Evolutionary conservation across 2,329 filamentous ascomycete species (phyloP), one percentile per base, ranked within the genome.

Genomic region (Acrocalymma vagum): DNA sequence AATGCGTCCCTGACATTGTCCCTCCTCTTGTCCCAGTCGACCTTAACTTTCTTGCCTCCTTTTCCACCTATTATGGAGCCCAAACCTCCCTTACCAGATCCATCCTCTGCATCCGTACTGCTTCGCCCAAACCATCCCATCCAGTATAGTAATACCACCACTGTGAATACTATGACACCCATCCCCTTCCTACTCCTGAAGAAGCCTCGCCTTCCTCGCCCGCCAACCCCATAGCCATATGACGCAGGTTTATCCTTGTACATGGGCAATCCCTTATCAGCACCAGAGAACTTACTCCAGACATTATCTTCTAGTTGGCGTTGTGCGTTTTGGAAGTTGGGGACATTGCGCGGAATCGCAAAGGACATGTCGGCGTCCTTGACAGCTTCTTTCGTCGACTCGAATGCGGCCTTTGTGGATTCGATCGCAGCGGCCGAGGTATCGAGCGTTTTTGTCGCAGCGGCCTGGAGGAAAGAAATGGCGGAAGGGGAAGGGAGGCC

Each of bases 241-340:
- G 79, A 80, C 65, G 89, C 94, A n/a, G 94, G 94, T 70, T 99
- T 99, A 74, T 99, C 94, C 73, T 99, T 99, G 77, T 99, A 99
- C 88, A 97, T 92, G 29, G 94, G 94, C 49, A 99, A 75, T 42
- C 83, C 69, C 72, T 81, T 77, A 31, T 78, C 75, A 33, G 72
- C 71, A 24, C 85, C 82, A 48, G 92, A 85, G 45, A 91, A 63
- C 39, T 64, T 70, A 14, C 53, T 58, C 71, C 71, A 73, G 23
- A 70, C 65, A 55, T 64, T 66, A 48, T 74, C 71, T 38, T 73
- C 72, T 43, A 69, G 62, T 37, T 58, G 52, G 57, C 70, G 59
- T 57, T 69, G 67, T 13, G 70, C 64, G 55, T 70, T 66, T 45
- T 72, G 63, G 49, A 74, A 72, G 30, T 65, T 69, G 20, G 72